A percentile compares a stretch with the other conserved stretches of the same genome.
These are phyloP conservation scores for Colletotrichum ledebouriae DNA, from an alignment of 2,329 filamentous ascomycete species.

Conservation along the genomic window DNA sequence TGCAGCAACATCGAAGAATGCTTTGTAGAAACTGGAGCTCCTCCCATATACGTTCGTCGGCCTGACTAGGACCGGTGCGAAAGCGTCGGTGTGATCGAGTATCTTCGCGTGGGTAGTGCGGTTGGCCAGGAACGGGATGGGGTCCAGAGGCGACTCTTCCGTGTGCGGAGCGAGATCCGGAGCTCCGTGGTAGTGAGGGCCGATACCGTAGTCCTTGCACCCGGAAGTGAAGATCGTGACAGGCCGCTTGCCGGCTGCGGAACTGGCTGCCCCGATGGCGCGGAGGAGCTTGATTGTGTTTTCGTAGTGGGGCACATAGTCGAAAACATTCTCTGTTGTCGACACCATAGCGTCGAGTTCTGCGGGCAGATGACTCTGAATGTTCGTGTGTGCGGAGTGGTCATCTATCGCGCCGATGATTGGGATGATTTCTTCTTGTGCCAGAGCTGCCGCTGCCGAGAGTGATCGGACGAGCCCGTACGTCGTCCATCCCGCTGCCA, in stretches of 20 bases:
- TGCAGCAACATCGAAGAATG: constrained; percentile 54
- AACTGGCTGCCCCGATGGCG: constrained; percentile 51
- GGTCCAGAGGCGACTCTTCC: constrained; percentile 56
- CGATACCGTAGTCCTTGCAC: constrained; percentile 64
- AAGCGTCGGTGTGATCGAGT: constrained; percentile 54
- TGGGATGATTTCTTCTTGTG: constrained; percentile 55
- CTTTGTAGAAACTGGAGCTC: constrained; percentile 59
- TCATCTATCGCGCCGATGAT: constrained; percentile 56
- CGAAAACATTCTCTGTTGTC: constrained; percentile 55
- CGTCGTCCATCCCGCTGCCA: constrained; percentile 58
- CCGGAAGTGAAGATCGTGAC: constrained; percentile 62
- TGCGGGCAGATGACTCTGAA: constrained; percentile 46
- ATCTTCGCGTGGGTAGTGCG: constrained; percentile 53
- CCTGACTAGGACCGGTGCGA: constrained; percentile 59
- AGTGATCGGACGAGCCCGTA: constrained; percentile 59
- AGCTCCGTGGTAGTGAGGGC: constrained; percentile 51
- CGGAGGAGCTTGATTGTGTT: constrained; percentile 53
- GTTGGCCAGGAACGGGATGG: constrained; percentile 45
- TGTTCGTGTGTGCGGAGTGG: constrained; percentile 46
- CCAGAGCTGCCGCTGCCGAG: constrained; percentile 49
- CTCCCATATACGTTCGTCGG: constrained; percentile 63
- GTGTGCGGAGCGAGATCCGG: constrained; percentile 56
- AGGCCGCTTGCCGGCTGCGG: constrained; percentile 51
- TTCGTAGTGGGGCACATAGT: constrained; percentile 57
- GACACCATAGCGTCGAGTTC: constrained; percentile 59